These are phyloP conservation scores for Fraxinus velutina DNA, from an alignment of 305 asterid genomes.

Conservation along the genomic window DNA sequence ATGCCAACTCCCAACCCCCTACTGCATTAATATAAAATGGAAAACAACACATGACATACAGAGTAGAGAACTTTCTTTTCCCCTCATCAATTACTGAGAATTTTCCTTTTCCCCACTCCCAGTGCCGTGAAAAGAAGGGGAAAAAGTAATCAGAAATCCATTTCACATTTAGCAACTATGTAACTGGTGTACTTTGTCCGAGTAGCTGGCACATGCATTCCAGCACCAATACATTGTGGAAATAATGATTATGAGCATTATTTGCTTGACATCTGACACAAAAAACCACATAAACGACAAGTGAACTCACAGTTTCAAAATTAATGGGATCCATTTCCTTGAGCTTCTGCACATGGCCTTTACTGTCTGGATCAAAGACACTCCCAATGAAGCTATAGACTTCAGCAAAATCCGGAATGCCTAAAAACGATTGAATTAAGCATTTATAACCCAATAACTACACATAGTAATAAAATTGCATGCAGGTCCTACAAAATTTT, in stretches of 20 bases:
- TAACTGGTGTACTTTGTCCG: neutral
- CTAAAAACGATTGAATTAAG: constrained; percentile 32
- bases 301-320: constrained; percentile 76
- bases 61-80: neutral
- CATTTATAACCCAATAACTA: constrained; percentile 4
- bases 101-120: neutral
- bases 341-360: constrained; percentile 74
- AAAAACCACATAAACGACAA: constrained; percentile 12
- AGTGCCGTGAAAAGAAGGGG: neutral
- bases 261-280: constrained; percentile 13
- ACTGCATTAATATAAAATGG: neutral
- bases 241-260: neutral
- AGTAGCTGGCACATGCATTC: neutral
- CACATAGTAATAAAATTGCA: neutral
- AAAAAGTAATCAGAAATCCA: neutral
- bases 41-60: neutral
- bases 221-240: neutral
- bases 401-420: constrained; percentile 88
- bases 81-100: neutral
- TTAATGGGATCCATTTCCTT: constrained; percentile 98
- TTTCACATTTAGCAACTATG: neutral
- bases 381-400: constrained; percentile 91
- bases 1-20: neutral
- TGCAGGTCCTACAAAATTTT: neutral
- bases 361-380: constrained; percentile 78